Evolutionary conservation across 2,329 filamentous ascomycete genomes (phyloP).

Genomic region (Dactylellina haptotyla): DNA sequence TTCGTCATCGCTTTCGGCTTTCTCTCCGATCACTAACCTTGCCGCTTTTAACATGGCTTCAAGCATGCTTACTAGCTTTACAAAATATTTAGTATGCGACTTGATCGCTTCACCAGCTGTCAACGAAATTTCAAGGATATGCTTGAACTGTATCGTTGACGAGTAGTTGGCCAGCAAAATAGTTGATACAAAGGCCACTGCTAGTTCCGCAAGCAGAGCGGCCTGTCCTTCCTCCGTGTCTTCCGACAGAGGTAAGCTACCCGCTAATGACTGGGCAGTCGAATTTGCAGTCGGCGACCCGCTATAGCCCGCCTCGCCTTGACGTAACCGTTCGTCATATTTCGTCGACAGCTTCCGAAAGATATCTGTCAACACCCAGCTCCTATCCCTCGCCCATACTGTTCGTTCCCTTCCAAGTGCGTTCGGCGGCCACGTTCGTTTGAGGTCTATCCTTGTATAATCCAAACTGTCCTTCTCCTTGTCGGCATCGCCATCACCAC

Average conservation of each 20-base stretch:
- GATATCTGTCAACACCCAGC: conserved; percentile 56
- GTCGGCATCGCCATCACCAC: neutral
- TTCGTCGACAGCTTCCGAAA: conserved; percentile 16
- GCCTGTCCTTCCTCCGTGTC: conserved; percentile 39
- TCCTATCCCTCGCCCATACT: conserved; percentile 57
- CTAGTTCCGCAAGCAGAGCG: conserved; percentile 56
- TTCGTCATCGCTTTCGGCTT: conserved; percentile 54
- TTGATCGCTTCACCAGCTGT: conserved; percentile 54
- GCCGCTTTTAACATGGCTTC: conserved; percentile 51
- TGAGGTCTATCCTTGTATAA: conserved; percentile 57
- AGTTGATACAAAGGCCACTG: conserved; percentile 55
- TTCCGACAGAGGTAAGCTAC: conserved; percentile 22
- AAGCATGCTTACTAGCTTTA: conserved; percentile 46
- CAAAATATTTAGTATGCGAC: conserved; percentile 50
- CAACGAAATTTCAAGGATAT: conserved; percentile 55
- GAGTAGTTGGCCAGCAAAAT: conserved; percentile 57
- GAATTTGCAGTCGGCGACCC: conserved; percentile 40
- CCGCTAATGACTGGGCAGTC: conserved; percentile 32
- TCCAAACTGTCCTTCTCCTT: conserved; percentile 48
- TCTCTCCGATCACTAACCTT: conserved; percentile 52
- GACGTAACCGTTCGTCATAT: conserved; percentile 10
- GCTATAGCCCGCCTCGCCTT: neutral
- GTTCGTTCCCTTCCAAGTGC: conserved; percentile 57
- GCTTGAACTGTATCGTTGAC: conserved; percentile 56
- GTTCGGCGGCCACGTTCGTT: conserved; percentile 57